These are phyloP conservation scores for Acanthamoeba healyi DNA, from an alignment of 208 protist genomes.

Conservation along the genomic window DNA sequence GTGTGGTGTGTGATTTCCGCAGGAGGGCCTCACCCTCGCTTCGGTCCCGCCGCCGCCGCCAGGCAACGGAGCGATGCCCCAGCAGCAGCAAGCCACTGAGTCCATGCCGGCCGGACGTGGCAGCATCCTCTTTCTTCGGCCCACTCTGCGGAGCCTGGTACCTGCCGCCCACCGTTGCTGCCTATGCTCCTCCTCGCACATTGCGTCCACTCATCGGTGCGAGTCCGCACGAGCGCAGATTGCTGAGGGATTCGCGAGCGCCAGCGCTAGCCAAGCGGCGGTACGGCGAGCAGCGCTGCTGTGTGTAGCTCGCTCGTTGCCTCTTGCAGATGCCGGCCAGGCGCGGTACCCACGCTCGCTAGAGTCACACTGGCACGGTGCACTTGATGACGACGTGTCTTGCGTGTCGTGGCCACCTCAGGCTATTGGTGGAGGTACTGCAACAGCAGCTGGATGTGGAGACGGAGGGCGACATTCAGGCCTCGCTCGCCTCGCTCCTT, in stretches of 20 bases:
- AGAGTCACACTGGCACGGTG: too few species aligned
- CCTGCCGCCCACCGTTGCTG: neutral
- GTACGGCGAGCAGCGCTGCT: neutral
- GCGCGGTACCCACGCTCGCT: neutral
- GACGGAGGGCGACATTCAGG: neutral
- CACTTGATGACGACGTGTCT: neutral
- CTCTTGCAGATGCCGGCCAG: neutral
- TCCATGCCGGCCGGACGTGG: neutral
- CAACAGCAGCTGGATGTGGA: neutral
- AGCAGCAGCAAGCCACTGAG: neutral
- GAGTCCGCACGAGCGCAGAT: neutral
- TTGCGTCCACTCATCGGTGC: too few species aligned
- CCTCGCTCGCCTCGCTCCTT: neutral
- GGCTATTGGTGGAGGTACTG: constrained; percentile 30
- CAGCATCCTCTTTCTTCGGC: neutral
- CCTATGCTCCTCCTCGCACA: neutral
- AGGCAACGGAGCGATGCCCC: neutral
- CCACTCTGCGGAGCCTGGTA: neutral
- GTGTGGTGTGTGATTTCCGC: neutral
- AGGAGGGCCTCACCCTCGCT: constrained; percentile 6
- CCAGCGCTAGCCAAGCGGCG: neutral
- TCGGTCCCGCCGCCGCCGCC: neutral
- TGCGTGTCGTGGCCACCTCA: neutral
- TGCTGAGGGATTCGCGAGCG: neutral
- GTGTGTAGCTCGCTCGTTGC: neutral